Evolutionary conservation across 1,284 basidiomycete genomes (phyloP), one percentile per base, ranked within the genome.

Genomic region (Quambalaria eucalypti): DNA sequence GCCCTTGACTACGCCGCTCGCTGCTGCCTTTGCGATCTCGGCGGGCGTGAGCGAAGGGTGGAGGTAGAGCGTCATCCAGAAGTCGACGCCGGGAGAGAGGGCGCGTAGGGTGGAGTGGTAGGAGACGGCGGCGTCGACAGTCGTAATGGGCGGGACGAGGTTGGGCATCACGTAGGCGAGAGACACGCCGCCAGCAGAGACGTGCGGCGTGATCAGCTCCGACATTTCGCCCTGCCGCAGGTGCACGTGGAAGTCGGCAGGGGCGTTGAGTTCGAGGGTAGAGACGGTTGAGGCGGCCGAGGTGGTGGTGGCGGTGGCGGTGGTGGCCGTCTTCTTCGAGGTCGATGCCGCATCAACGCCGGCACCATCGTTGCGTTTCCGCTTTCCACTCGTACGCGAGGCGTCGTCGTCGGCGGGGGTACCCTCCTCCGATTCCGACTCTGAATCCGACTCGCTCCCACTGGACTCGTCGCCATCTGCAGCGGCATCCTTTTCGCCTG

Each of bases 111-210:
- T 78, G 4, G 81, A 78, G 70, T 87, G 85, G 80, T 99, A 99
- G 48, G 81, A 80, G 42, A 93, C 70, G 1, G 91, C 91, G 66
- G 86, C 84, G 28, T 86, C 84, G 2, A 90, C 87, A 7, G 82
- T 87, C 1, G 87, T 91, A 68, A 98, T 84, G 1, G 95, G 95
- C 26, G 95, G 95, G 52, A 85, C 84, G 42, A 95, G 82, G 77
- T 99, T 99, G 58, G 95, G 95, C 95, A 99, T 99, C 48, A 99
- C 90, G 79, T 97, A 99, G 64, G 87, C 95, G 40, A 93, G 82
- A 56, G 82, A 79, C 70, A 98, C 90, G 1, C 95, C 95, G 49
- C 95, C 95, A 71, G 84, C 78, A 26, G 83, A 81, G 52, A 99
- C 88, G 79, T 97, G 92, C 40, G 91, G 90, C 4, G 87, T 85